Base-by-base conservation (phyloP, 257 asterid genomes). In the Gardenia jasminoides region DNA sequence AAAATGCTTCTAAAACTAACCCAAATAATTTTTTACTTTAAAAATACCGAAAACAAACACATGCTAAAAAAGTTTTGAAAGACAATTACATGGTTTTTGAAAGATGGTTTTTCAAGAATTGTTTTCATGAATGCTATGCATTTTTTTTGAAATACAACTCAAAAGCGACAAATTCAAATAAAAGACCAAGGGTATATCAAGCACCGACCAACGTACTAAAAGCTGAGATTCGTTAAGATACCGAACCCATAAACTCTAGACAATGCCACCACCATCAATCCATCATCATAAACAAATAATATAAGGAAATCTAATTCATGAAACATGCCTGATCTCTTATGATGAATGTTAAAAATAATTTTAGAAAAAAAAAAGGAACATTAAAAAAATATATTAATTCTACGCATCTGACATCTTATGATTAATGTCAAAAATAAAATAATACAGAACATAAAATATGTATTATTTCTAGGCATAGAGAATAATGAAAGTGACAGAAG, bases 281-380 rank as follows among this genome's bases (percentile, higher is more conserved):
- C 59, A 67, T 16, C 67, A 73, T 73, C 28, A 20, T 59, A 61
- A 50, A 67, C 46, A 66, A 74, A 74, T 66, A 67, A 74, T 50
- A 16, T 26, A 7, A n/a, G 41, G 10, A 67, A 70, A 77, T 48
- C 68, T 52, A 71, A 26, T n/a, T n/a, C n/a, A n/a, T 41, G 0
- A 36, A 73, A 56, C 78, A 54, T 72, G 4, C 4, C 41, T 36
- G 41, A 36, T 36, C 3, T 36, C 41, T 70, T 26, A 0, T 26
- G 11, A 30, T 19, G 77, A 54, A 52, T 52, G 26, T 43, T 36
- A 46, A 70, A 47, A 13, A 71, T 13, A 3, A 15, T 12, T 0
- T 1, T 36, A 43, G 10, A 19, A 30, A 17, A 2, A 26, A 43
- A 39, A 39, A 58, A 6, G 43, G 41, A 2, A 28, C 26, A 39